Base-by-base conservation (phyloP, 306 rosid genomes). In the Cucumis hystrix region DNA sequence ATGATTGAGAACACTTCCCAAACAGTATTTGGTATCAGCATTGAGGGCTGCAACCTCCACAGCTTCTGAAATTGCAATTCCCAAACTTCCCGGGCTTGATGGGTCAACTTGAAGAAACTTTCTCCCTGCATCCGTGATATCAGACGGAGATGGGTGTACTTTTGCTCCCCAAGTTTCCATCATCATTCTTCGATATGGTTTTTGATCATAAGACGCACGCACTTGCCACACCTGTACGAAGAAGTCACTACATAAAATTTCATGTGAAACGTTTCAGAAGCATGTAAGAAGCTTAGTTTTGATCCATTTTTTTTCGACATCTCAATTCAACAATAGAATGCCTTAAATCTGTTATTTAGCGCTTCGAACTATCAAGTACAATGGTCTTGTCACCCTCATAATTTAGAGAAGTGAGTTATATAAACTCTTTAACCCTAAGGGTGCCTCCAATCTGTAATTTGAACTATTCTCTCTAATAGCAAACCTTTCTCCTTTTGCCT, bases 121-220 rank as follows among this genome's bases (percentile, higher is more conserved):
- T 71, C 82, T 85, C 52, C 97, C 98, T 9, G 88, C 80, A 63
- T 89, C 95, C 8, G 98, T 95, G 1, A 88, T 9, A 63, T 20
- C 78, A 1, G 98, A 95, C n/a, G 97, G 97, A 78, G 98, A 95
- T 28, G 98, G 92, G 55, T 92, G 97, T 18, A 95, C 98, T 61
- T 88, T 88, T 75, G 97, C 97, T n/a, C 97, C 97, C 97, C 97
- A 95, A 52, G 98, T 95, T 85, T 95, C 86, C 98, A 95, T 95
- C 98, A 95, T 92, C 82, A 92, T 15, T 80, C 90, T 88, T 14
- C 98, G 85, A 77, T 95, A 92, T 7, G 97, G 98, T 78, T 95
- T 95, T 55, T 86, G 86, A 83, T 95, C 97, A 47, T 84, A 95
- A 1, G 98, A 95, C 4, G 98, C 96, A 2, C 96, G 93, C 18